A percentile compares a stretch with the other conserved stretches of the same genome.
phyloP scores from a whole-genome alignment of 2,329 filamentous ascomycete species.

The Penicillium sp. region DNA sequence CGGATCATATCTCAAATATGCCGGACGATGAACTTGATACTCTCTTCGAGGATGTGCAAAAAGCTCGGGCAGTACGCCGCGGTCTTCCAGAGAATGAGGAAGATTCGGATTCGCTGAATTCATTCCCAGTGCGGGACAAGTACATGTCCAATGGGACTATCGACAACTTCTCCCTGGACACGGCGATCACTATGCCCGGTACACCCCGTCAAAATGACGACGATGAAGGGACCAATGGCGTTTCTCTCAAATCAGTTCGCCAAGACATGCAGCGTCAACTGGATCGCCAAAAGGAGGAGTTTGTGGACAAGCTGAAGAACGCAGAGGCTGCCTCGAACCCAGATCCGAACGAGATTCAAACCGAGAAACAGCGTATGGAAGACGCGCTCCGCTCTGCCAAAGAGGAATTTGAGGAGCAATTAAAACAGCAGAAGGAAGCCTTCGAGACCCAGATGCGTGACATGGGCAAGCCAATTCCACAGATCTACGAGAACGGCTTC shows the following conservation, averaged over 20 bases:
- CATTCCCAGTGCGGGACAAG: conserved; percentile 86
- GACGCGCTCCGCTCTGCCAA: conserved; percentile 74
- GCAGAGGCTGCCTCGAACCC: conserved; percentile 69
- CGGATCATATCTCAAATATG: conserved; percentile 83
- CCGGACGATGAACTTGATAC: conserved; percentile 93
- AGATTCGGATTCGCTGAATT: conserved; percentile 83
- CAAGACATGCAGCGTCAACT: conserved; percentile 82
- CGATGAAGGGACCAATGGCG: conserved; percentile 55
- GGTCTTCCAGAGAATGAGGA: conserved; percentile 64
- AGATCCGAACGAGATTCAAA: conserved; percentile 78
- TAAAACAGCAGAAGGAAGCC: conserved; percentile 77
- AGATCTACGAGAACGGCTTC: conserved; percentile 45
- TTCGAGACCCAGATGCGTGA: conserved; percentile 83
- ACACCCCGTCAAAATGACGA: conserved; percentile 74
- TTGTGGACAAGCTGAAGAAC: conserved; percentile 70
- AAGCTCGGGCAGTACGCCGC: conserved; percentile 79
- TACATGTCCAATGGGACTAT: conserved; percentile 93
- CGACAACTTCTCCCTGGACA: conserved; percentile 95
- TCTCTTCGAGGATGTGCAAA: conserved; percentile 90
- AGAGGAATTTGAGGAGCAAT: conserved; percentile 81
- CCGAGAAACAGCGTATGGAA: conserved; percentile 83
- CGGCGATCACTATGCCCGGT: conserved; percentile 87
- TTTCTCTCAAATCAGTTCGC: conserved; percentile 68
- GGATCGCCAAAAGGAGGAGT: conserved; percentile 81
- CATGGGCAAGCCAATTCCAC: conserved; percentile 60